Percentiles rank a stretch among this genome's conserved stretches.
Evolutionary conservation across 345 rosid species (phyloP).

Genomic region (Eucalyptus cloeziana): DNA sequence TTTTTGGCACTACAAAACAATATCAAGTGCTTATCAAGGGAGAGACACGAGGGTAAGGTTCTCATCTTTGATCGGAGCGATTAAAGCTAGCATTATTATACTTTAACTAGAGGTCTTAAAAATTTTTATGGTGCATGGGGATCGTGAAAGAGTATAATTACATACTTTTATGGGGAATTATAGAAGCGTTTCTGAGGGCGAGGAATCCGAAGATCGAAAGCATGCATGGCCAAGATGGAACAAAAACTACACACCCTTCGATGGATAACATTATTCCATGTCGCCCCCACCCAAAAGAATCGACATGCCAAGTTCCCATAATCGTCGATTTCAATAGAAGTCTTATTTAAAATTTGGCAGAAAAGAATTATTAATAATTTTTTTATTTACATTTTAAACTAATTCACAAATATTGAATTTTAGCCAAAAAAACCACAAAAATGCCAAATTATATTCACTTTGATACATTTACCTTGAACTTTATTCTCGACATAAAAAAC

Average conservation of each 20-base stretch:
- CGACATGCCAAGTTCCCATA: neutral
- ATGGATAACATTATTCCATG: neutral
- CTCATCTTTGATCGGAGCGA: neutral
- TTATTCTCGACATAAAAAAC: too few species aligned
- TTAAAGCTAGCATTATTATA: neutral
- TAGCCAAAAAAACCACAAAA: neutral
- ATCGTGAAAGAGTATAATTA: neutral
- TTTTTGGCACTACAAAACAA: neutral
- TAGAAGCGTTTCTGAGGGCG: neutral
- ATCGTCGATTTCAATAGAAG: neutral
- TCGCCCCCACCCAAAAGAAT: neutral
- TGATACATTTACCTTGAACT: neutral
- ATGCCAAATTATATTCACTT: accelerated
- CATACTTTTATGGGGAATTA: neutral
- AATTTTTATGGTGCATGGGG: neutral
- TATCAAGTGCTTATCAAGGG: neutral
- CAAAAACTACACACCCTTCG: neutral
- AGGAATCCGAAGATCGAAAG: neutral
- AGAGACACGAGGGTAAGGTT: neutral
- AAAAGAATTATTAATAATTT: neutral
- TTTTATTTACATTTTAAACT: neutral
- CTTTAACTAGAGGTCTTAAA: neutral
- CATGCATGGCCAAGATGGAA: neutral
- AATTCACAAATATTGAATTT: too few species aligned
- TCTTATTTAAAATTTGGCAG: neutral